Evolutionary conservation across 108 stramenopile genomes (phyloP), one percentile per base, ranked within the genome.

Genomic region (Cyclotella atomus): DNA sequence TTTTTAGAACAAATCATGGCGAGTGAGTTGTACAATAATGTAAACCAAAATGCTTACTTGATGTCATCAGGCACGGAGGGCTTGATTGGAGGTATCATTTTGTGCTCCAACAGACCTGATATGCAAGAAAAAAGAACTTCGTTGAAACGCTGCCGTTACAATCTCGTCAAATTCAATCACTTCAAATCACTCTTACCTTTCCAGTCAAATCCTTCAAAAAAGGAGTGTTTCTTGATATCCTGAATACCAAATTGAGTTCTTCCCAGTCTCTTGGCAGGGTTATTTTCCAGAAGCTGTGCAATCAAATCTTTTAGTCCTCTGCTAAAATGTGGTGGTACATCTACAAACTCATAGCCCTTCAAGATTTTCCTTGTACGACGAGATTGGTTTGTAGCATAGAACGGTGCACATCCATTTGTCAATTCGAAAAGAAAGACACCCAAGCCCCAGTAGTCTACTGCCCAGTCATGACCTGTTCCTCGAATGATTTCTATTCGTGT

Each of bases 381-480:
- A 23, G 45, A 62, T 35, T 65, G 49, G 36, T 68, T 68, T 0
- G 64, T 65, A 36, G 83, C 86, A 33, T 29, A 78, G 64, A 92
- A 92, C 5, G 91, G 91, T 0, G 89, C 69, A 27, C 44, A 47
- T n/a, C 91, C 91, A 15, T 67, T 83, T 12, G 85, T 74, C 32
- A 89, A 59, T 52, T 89, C 88, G 69, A 79, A 86, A 12, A 84
- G 56, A 23, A 89, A 70, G 32, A 89, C 75, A 20, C 89, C 89
- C 12, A 89, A 68, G 2, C 80, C 71, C 89, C 89, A 89, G 47
- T 85, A 89, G 57, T 89, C 89, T 10, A 89, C 86, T 2, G 87
- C 87, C 69, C 83, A 70, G 65, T 91, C 90, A 67, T 93, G 90
- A 15, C 92, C 92, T 24, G 68, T 64, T 62, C 88, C 88, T 25